Evolutionary conservation across 2,329 filamentous ascomycete species (phyloP).

Genomic region (Fonsecaea pedrosoi): DNA sequence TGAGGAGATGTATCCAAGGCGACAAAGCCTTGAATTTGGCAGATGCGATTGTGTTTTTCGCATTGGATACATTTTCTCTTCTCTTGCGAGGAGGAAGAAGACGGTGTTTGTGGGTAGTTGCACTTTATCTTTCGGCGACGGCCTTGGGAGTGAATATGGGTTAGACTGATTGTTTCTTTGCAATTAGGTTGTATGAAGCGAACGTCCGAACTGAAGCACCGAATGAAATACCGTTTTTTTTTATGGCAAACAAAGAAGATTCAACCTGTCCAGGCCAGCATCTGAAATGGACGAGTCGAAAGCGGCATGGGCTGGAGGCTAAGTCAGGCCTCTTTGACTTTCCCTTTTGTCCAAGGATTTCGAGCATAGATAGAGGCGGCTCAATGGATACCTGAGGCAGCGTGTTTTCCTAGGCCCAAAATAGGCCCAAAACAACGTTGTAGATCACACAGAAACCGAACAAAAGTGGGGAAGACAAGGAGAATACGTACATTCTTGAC

Average conservation of each 20-base stretch:
- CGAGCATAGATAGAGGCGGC: slow-evolving; percentile 6
- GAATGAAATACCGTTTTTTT: neutral
- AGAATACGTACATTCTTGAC: slow-evolving; percentile 37
- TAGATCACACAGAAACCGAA: slow-evolving; percentile 3
- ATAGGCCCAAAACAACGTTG: neutral
- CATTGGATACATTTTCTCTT: slow-evolving; percentile 36
- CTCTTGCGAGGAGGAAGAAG: slow-evolving; percentile 10
- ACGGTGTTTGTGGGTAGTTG: slow-evolving; percentile 27
- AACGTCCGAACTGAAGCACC: no score
- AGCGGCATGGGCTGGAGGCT: neutral
- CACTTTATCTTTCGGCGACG: slow-evolving; percentile 41
- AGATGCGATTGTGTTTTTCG: slow-evolving; percentile 29
- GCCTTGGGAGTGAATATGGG: slow-evolving; percentile 24
- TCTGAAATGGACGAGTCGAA: neutral
- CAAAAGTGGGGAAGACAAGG: neutral
- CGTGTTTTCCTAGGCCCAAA: neutral
- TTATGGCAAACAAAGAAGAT: neutral
- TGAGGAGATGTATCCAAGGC: slow-evolving; percentile 3
- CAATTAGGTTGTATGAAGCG: neutral
- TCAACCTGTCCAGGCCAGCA: neutral
- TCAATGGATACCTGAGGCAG: neutral
- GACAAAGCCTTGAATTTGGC: slow-evolving; percentile 35
- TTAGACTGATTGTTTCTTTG: neutral
- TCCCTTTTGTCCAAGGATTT: neutral
- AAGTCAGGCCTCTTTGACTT: neutral